Percentiles rank a stretch among this genome's conserved stretches.
These are phyloP conservation scores for Blastobotrys raffinosifermentans DNA, from an alignment of 1,139 yeast genomes.

Conservation along the genomic window DNA sequence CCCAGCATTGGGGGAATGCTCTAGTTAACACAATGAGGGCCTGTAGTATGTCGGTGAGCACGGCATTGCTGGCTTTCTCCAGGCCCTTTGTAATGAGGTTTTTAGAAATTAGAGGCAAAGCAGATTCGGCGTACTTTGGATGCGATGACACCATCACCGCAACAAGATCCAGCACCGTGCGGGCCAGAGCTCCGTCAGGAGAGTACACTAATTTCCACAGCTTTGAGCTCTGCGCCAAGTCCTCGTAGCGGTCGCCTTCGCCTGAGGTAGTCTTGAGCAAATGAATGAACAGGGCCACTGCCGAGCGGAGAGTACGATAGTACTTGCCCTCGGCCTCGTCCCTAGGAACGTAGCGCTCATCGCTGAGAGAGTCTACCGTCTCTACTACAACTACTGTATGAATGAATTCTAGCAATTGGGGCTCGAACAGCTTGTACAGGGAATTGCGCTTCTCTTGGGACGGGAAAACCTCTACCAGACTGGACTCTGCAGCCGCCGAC, in stretches of 20 bases:
- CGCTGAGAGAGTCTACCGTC: conserved; percentile 59
- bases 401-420: conserved; percentile 51
- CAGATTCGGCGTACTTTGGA: conserved; percentile 17
- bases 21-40: conserved; percentile 25
- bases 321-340: conserved; percentile 68
- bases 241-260: conserved; percentile 13
- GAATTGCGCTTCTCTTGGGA: conserved; percentile 52
- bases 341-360: conserved; percentile 61
- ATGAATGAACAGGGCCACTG: conserved; percentile 47
- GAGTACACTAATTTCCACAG: conserved; percentile 29
- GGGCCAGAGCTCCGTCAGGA: conserved; percentile 22
- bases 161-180: conserved; percentile 19
- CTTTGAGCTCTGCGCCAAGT: conserved; percentile 18
- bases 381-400: conserved; percentile 51
- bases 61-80: conserved; percentile 24
- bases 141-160: conserved; percentile 14
- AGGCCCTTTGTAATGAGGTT: conserved; percentile 27
- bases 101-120: conserved; percentile 23
- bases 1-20: conserved; percentile 26
- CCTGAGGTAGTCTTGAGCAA: conserved; percentile 29
- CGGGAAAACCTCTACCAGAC: conserved; percentile 52
- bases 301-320: conserved; percentile 49
- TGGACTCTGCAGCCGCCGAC: conserved; percentile 43
- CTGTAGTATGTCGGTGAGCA: conserved; percentile 26
- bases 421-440: conserved; percentile 55